Conservation (phyloP, 345 rosid species). For the Camelina hispida region DNA sequence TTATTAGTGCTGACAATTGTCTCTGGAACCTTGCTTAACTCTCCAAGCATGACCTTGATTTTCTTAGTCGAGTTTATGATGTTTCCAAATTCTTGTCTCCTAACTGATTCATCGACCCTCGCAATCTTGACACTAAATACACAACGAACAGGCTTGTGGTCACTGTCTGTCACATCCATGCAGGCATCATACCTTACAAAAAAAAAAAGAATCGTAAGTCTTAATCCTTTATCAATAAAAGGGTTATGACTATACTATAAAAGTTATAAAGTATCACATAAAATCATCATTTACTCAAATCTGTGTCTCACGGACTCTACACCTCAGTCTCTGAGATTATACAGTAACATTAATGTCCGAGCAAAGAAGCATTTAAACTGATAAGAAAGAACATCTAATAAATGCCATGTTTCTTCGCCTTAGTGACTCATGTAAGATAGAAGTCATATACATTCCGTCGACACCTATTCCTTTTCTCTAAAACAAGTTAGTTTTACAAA, state of each 20-base stretch:
- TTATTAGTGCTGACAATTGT: slow-evolving; percentile 67
- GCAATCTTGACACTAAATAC: slow-evolving; percentile 64
- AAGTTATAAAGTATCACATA: slow-evolving; percentile 3
- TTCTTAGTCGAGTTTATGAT: slow-evolving; percentile 61
- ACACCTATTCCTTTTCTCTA: background rate
- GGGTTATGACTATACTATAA: background rate
- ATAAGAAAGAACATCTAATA: background rate
- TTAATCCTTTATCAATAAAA: slow-evolving; percentile 21
- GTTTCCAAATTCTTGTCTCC: slow-evolving; percentile 74
- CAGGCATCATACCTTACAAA: slow-evolving; percentile 65
- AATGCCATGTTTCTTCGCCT: background rate
- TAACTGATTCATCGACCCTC: slow-evolving; percentile 72
- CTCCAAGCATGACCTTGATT: slow-evolving; percentile 55
- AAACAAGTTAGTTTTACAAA: background rate
- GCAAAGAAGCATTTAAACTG: slow-evolving; percentile 3
- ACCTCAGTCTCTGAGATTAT: background rate
- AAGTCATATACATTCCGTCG: background rate
- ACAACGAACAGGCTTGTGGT: slow-evolving; percentile 87
- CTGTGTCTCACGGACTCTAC: slow-evolving; percentile 2
- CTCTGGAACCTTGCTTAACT: slow-evolving; percentile 67
- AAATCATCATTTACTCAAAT: slow-evolving; percentile 19
- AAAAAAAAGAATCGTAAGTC: slow-evolving; percentile 9
- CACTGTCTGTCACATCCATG: slow-evolving; percentile 90
- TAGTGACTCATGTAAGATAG: background rate
- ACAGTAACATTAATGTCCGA: background rate